Evolutionary conservation across 2,329 filamentous ascomycete species (phyloP).

Genomic region (Fusarium siculi): DNA sequence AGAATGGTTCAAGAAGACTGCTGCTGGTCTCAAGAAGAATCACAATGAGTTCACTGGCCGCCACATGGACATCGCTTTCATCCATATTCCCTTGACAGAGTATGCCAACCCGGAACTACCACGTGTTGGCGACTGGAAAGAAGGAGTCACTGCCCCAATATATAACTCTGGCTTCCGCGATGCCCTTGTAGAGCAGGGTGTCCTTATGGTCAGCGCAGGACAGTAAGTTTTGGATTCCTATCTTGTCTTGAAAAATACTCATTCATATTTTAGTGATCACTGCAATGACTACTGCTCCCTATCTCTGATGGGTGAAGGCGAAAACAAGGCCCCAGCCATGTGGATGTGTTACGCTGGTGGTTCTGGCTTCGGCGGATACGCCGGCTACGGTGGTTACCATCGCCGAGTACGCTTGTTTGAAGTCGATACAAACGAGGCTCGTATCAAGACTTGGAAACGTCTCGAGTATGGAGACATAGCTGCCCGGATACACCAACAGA

Average conservation of each 20-base stretch:
- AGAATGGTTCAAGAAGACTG: constrained; percentile 89
- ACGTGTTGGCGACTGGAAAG: constrained; percentile 75
- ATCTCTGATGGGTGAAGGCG: constrained; percentile 54
- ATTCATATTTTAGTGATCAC: constrained; percentile 71
- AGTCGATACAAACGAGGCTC: constrained; percentile 88
- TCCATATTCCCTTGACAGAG: constrained; percentile 95
- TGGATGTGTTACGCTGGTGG: constrained; percentile 99
- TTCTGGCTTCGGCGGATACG: constrained; percentile 93
- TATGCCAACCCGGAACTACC: constrained; percentile 74
- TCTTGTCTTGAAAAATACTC: constrained; percentile 17
- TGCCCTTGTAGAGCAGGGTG: constrained; percentile 84
- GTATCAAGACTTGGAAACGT: constrained; percentile 92
- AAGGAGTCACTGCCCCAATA: constrained; percentile 85
- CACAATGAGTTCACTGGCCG: constrained; percentile 89
- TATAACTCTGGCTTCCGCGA: constrained; percentile 96
- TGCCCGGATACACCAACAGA: constrained; percentile 69
- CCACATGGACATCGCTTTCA: constrained; percentile 96
- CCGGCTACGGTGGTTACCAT: constrained; percentile 86
- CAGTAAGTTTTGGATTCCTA: constrained; percentile 69
- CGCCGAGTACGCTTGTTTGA: constrained; percentile 90
- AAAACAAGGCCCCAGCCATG: constrained; percentile 71
- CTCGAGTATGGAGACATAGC: constrained; percentile 73
- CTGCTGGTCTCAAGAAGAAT: constrained; percentile 76
- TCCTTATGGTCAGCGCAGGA: constrained; percentile 89
- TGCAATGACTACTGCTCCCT: constrained; percentile 96